phyloP scores from a whole-genome alignment of 306 rosid genomes.

The Cucumis sativus region DNA sequence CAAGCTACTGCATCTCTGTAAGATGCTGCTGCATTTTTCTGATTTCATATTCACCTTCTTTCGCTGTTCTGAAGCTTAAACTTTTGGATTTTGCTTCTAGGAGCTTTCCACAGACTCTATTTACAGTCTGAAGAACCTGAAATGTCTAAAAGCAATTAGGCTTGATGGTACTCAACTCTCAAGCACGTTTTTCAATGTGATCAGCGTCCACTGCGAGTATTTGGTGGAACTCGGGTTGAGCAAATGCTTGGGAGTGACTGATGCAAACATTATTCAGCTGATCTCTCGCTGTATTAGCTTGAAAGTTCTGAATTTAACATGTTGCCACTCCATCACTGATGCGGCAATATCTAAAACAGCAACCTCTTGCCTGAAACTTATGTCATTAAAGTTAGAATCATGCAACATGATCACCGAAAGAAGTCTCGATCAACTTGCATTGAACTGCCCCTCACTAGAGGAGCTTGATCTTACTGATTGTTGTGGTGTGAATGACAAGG shows the following conservation, averaged over 20 bases:
- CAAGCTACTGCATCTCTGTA: slow-evolving; percentile 35
- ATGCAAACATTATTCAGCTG: slow-evolving; percentile 35
- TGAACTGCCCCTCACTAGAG: slow-evolving; percentile 30
- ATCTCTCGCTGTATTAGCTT: slow-evolving; percentile 35
- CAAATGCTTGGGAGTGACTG: slow-evolving; percentile 50
- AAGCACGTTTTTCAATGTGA: slow-evolving; percentile 24
- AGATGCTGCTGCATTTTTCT: slow-evolving; percentile 14
- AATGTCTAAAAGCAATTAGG: slow-evolving; percentile 32
- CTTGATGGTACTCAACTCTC: slow-evolving; percentile 42
- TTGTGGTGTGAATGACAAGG: slow-evolving; percentile 40
- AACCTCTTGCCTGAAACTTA: slow-evolving; percentile 32
- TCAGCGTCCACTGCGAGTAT: slow-evolving; percentile 36
- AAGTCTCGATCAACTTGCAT: slow-evolving; percentile 35
- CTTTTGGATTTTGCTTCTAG: slow-evolving; percentile 17
- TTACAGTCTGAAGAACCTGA: slow-evolving; percentile 32
- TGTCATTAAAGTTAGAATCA: slow-evolving; percentile 53
- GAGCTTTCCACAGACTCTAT: slow-evolving; percentile 30
- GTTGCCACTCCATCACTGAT: slow-evolving; percentile 45
- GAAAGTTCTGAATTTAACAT: slow-evolving; percentile 48
- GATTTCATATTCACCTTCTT: background rate
- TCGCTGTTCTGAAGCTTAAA: slow-evolving; percentile 10
- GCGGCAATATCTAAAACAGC: slow-evolving; percentile 34
- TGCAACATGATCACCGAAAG: slow-evolving; percentile 44
- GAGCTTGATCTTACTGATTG: slow-evolving; percentile 70
- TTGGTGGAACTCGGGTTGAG: slow-evolving; percentile 59